Evolutionary conservation across 495 filamentous ascomycete species (phyloP).

Genomic region (Hyaloscypha finlandica): DNA sequence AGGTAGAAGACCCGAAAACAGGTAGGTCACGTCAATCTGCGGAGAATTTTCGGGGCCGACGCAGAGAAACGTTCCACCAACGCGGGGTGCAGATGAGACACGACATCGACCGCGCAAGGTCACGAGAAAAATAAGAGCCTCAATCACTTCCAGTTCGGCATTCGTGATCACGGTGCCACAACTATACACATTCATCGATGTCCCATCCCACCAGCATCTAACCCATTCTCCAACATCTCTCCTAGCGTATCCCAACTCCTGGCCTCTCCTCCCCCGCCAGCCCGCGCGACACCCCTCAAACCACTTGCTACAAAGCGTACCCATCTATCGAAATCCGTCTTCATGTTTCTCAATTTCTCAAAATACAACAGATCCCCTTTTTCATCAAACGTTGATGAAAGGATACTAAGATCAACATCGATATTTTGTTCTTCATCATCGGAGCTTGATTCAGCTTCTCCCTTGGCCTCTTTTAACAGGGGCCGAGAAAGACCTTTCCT

Average conservation of each 20-base stretch:
- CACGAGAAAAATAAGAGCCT: too few relatives aligned
- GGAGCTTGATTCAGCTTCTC: conserved; percentile 19
- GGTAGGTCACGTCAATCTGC: too few relatives aligned
- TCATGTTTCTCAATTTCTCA: conserved; percentile 45
- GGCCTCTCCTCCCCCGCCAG: conserved; percentile 51
- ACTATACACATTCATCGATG: neutral
- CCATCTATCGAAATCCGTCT: conserved; percentile 50
- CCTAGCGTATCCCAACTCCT: conserved; percentile 55
- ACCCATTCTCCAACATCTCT: conserved; percentile 58
- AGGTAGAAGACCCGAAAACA: neutral
- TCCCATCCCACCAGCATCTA: conserved; percentile 24
- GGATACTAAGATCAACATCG: conserved; percentile 42
- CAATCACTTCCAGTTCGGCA: neutral
- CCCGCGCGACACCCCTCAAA: conserved; percentile 58
- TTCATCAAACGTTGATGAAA: conserved; percentile 34
- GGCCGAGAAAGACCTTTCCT: conserved; percentile 31
- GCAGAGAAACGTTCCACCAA: too few relatives aligned
- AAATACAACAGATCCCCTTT: conserved; percentile 38
- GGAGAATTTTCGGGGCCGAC: too few relatives aligned
- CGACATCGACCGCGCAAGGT: too few relatives aligned
- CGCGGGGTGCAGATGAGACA: too few relatives aligned
- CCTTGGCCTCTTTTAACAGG: neutral
- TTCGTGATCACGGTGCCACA: neutral
- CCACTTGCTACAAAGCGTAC: conserved; percentile 56
- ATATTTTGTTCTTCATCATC: conserved; percentile 40